Base-by-base conservation (phyloP, 2,329 filamentous ascomycete genomes). In the Colletotrichum cereale region DNA sequence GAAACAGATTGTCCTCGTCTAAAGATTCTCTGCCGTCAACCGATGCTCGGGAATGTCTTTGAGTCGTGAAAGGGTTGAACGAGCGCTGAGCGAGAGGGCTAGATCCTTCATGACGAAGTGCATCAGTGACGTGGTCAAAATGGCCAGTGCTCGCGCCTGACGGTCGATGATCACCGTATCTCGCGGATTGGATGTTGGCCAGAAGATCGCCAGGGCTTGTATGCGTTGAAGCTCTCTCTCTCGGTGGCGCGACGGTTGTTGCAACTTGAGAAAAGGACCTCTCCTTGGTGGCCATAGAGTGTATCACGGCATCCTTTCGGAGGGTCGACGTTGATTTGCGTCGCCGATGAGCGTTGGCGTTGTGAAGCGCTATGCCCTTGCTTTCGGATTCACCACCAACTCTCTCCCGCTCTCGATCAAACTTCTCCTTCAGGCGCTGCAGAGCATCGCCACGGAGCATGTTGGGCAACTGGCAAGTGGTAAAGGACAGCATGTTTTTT, bases 331-430 rank as follows among this genome's bases (percentile, higher is more conserved):
- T 93, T 0, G 95, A 94, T 67, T 92, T 89, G 70, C 92, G 89
- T 66, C 92, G 89, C 56, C 90, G 89, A 61, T 89, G 87, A 14
- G 85, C 82, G 79, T 88, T 79, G 77, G 91, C 89, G 76, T 98
- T 99, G 79, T 99, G 96, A 48, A 99, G 85, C 6, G 97, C 96
- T 75, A 99, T 98, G 0, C 96, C 97, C 81, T 98, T 98, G 74
- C 90, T 91, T 24, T 92, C 89, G 72, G 98, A 94, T 76, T 96
- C 94, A 2, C 90, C 88, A 2, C 92, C 92, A 26, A 95, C 89
- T 12, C 95, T 90, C 77, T 98, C 95, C 74, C 92, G 89, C 78
- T 99, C 96, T 21, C 90, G 89, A 44, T 88, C 89, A 77, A 99
- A 99, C 77, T 98, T 99, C 75, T 97, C 94, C 79, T 98, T 98